These are phyloP conservation scores for Lachnellula subtilissima DNA, from an alignment of 2,329 filamentous ascomycete genomes.

Conservation along the genomic window DNA sequence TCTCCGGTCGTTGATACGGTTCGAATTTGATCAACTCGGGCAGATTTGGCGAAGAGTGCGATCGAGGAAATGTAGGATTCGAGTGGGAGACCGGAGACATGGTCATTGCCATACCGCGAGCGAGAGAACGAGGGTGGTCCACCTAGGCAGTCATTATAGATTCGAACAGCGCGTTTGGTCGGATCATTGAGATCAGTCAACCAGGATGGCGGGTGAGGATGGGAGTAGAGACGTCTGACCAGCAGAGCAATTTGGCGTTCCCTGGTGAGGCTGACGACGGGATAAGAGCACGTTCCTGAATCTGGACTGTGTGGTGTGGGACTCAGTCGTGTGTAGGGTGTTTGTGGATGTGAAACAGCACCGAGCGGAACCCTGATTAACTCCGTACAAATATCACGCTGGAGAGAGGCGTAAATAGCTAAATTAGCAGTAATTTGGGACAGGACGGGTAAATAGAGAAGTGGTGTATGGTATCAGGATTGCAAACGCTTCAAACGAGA, in stretches of 20 bases:
- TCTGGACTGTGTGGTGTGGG: neutral
- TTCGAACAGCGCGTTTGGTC: neutral
- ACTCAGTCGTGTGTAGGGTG: neutral
- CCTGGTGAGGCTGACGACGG: neutral
- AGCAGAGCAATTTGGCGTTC: neutral
- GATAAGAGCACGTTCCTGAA: neutral
- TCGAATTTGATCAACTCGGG: conserved; percentile 26
- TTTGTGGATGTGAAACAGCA: neutral
- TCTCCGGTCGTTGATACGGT: conserved; percentile 17
- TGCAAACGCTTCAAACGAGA: too few species aligned
- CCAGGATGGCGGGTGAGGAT: neutral
- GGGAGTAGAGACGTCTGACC: neutral
- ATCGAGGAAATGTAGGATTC: conserved; percentile 28
- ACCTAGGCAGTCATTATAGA: conserved; percentile 21
- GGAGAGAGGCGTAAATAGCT: neutral
- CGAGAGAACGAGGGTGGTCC: conserved; percentile 11
- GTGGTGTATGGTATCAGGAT: too few species aligned
- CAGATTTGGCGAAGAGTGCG: conserved; percentile 31
- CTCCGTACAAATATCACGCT: neutral
- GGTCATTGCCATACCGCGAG: conserved; percentile 27
- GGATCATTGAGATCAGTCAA: neutral
- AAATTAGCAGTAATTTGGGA: too few species aligned
- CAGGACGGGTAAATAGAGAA: too few species aligned
- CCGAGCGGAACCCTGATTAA: neutral
- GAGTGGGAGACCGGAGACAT: conserved; percentile 28